phyloP scores from a whole-genome alignment of 129 eudicot genomes.

The Tagetes erecta region DNA sequence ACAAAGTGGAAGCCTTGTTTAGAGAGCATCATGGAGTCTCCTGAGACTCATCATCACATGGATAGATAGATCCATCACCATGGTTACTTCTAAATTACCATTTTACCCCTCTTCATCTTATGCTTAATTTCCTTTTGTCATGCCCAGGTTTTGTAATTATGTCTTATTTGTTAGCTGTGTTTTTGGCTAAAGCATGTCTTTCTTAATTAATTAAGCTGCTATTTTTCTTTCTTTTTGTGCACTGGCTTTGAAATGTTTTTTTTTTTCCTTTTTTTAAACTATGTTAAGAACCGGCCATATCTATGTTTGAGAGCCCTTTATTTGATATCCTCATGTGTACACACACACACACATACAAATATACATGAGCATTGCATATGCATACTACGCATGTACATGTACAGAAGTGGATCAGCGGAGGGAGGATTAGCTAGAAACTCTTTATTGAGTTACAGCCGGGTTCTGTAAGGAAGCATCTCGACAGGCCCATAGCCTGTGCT shows the following conservation, averaged over 20 bases:
- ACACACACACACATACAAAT: too few species aligned
- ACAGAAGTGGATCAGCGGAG: too few species aligned
- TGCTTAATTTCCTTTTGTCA: conserved; percentile 17
- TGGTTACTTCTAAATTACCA: conserved; percentile 12
- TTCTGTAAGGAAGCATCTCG: too few species aligned
- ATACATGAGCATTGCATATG: too few species aligned
- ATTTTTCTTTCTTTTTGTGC: not conserved
- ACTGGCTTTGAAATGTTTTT: not conserved
- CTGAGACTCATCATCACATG: conserved; percentile 55
- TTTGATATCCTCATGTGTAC: too few species aligned
- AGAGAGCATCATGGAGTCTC: conserved; percentile 73
- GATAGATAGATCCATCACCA: conserved; percentile 35
- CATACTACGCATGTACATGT: too few species aligned
- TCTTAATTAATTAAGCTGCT: not conserved
- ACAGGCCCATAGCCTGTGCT: too few species aligned
- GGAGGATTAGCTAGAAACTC: too few species aligned
- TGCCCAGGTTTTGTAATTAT: conserved; percentile 32
- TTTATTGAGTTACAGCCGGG: too few species aligned
- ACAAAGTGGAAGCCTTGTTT: conserved; percentile 72
- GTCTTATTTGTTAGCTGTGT: conserved; percentile 1
- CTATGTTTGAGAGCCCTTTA: too few species aligned
- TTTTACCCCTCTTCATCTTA: conserved; percentile 14
- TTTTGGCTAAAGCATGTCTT: not conserved
- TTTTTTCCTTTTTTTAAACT: too few species aligned
- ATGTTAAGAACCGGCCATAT: too few species aligned